Base-by-base conservation (phyloP, 2,329 filamentous ascomycete species). In the Microsporum audouinii region DNA sequence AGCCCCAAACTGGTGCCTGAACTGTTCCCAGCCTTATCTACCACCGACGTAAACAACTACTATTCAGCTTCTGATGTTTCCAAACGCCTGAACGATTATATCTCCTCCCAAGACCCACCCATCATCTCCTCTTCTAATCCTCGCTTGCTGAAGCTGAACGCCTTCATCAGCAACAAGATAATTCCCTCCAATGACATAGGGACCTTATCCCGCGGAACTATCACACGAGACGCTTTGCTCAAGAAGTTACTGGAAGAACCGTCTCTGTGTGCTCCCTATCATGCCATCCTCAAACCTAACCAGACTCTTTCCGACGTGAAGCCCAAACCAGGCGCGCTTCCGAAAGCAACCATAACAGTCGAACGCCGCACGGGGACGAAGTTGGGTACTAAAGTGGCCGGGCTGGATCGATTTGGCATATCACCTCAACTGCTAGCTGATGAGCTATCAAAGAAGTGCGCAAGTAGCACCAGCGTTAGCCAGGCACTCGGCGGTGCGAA, bases 361-460 rank as follows among this genome's bases (percentile, higher is more conserved):
- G 85, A 88, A 68, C 85, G 82, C 17, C 79, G 85, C n/a, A 82
- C 80, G 23, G 84, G 84, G 5, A 84, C 84, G 61, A 88, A 88
- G 72, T 83, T 81, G 1, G 82, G 84, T 1, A 87, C 85, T 2
- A 84, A 82, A 66, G 76, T 87, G 1, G 80, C 77, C 14, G 83
- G 83, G 2, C 68, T 88, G 34, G 85, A 88, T 66, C 72, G 78
- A 0, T 88, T 85, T 65, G 79, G 81, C 31, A 81, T 88, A 49
- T 77, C 81, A 17, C 82, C 85, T 0, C 78, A 79, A 53, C 72
- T 81, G 1, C 73, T 88, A 60, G 84, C 84, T 1, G 85, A 87
- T 62, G 85, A 88, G 69, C 67, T 88, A 66, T 78, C 85, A 67
- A 87, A 85, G 73, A 80, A 82, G 36, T 88, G 85, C 68, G 85